Base-by-base conservation (phyloP, 179 eudicot species). In the Nepenthes alata region DNA sequence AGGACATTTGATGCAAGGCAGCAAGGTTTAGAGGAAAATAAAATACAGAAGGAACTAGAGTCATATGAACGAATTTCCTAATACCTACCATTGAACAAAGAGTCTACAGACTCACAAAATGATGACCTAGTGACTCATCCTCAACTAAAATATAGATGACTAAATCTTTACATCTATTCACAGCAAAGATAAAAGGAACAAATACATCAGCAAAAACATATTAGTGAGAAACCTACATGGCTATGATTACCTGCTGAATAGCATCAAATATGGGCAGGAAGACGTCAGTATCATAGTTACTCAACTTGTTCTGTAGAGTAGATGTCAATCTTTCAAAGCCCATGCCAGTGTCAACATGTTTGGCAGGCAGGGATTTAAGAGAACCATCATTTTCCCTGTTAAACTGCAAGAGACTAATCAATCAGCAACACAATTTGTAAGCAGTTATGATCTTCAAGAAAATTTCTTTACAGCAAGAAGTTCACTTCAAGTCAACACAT, bases 311-410 rank as follows among this genome's bases (percentile, higher is more conserved):
- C 72, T 93, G 98, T 72, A 93, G 98, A 66, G 89, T 89, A 58
- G 98, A 93, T 52, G 97, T 87, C 82, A 93, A 78, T 76, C 98
- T 81, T 69, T 93, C 98, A 76, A 93, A 93, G 58, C 98, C 98
- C 98, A 93, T 71, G 60, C 98, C 98, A 54, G 98, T 93, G 68
- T 93, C 98, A 55, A 93, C 98, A 63, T 93, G 98, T 72, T 89
- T 89, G n/a, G 97, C 94, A 37, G 98, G 98, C 41, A 93, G 80
- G 48, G 95, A 64, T 68, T 80, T 91, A 34, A 91, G 72, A 14
- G 89, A 75, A 45, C 95, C 89, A 71, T 89, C 96, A 65, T 66
- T 53, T 81, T 91, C 98, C 80, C 98, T 78, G 72, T 91, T 91
- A 67, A 82, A 91, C 98, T 91, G 91, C 51, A 60, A 58, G 2